Evolutionary conservation across 495 filamentous ascomycete species (phyloP), one percentile per base, ranked within the genome.

Genomic region (Tuber aestivum): DNA sequence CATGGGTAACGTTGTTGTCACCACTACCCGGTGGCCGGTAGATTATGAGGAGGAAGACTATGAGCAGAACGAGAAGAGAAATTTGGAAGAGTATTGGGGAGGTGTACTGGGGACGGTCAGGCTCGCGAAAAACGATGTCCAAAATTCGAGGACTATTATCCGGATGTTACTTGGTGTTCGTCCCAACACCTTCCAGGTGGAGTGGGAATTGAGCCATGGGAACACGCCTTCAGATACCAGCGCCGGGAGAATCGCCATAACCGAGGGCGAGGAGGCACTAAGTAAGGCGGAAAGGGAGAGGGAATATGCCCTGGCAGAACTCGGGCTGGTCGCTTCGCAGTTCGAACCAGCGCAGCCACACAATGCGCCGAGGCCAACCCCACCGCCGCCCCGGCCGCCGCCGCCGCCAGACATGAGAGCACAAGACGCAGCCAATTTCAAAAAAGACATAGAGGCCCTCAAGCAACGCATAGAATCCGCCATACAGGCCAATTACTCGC

Each of bases 1-100:
- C 44, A 78, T 79, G 77, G 72, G 72, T 20, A 79, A 75, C 44
- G 44, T 78, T 18, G 38, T 68, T 42, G 23, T 70, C 23, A 45
- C 74, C 27, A 76, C 77, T 23, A 69, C 76, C 32, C 45, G 65
- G 48, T 74, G 72, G 75, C 56, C 56, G 3, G 27, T 27, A 32
- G 56, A 65, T 32, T 27, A 18, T 4, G 12, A 65, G 18, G 56
- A 65, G 10, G 56, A 65, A 32, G 56, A 32, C 56, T 65, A 32
- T 27, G 56, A 65, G 56, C 5, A 14, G n/a, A n/a, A 32, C 12
- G 56, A 65, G 27, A 65, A 16, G 56, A 32, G n/a, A 6, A 65
- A 65, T 32, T 18, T 65, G 56, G 56, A 65, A 65, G 18, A 32
- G 1, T 32, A 65, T 16, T 65, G 56, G 56, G 27, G 18, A 32